Evolutionary conservation across 2,329 filamentous ascomycete genomes (phyloP), one percentile per base, ranked within the genome.

Genomic region (Penicillium sp.): DNA sequence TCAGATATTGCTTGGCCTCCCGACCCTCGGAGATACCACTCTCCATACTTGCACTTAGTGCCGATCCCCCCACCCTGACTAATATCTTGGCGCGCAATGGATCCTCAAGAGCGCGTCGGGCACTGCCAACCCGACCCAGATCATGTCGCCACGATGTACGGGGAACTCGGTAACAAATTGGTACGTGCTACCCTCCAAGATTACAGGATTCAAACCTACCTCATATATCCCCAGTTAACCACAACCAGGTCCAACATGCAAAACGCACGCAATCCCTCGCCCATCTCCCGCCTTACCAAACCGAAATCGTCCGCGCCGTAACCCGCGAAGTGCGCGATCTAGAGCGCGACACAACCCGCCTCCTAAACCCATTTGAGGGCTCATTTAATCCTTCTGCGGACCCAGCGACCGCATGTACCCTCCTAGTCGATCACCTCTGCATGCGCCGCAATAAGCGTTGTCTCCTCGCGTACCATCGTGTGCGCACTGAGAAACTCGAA

Each of bases 381-480:
- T 88, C 87, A 0, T 98, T 98, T 79, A 88, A 96, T 66, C 93
- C 92, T 0, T 85, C 87, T 16, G 84, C 88, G 11, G 88, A 97
- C 68, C 91, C 91, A 45, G 90, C 90, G 10, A 89, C 89, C 31
- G 93, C 93, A 3, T 96, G 91, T 71, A 90, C 91, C 1, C 82
- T 99, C 24, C 85, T 99, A 22, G 93, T 98, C 59, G 90, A 97
- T 73, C 93, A 99, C 72, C 80, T 99, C 11, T 92, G 90, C 65
- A 97, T 98, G 90, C 88, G 95, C 48, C 85, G 95, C 54, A 96
- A 99, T 75, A 99, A 99, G 75, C 88, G 95, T 44, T 99, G 95
- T 70, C 82, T 99, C 21, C 84, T 99, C 7, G 93, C 93, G 4
- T 99, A 99, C 72, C 95, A 99, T 73, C 87, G 90, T 31, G 93